These are phyloP conservation scores for Colletotrichum chrysophilum DNA, from an alignment of 2,329 filamentous ascomycete genomes.

Conservation along the genomic window DNA sequence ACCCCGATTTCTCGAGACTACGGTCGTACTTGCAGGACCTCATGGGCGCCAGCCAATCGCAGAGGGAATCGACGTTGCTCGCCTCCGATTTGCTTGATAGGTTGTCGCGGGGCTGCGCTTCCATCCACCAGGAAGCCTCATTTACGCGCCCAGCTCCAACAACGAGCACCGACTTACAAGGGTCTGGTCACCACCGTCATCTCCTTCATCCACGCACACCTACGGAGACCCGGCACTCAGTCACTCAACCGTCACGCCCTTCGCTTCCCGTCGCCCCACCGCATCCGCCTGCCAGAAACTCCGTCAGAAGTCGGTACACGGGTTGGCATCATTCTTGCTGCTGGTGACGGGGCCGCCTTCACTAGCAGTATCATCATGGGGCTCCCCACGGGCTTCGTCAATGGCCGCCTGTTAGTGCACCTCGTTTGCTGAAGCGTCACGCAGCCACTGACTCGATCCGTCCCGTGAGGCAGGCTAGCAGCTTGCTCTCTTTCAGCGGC, in stretches of 20 bases:
- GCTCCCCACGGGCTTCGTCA: background rate
- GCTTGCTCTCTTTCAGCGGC: background rate
- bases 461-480: constrained; percentile 3
- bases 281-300: background rate
- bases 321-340: background rate
- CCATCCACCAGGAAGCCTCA: constrained; percentile 52
- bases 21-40: constrained; percentile 6
- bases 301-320: constrained; percentile 8
- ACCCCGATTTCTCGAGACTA: constrained; percentile 14
- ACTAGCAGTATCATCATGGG: background rate
- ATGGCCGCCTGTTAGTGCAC: background rate
- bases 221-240: background rate
- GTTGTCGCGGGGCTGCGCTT: constrained; percentile 42
- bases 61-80: constrained; percentile 36
- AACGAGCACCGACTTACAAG: constrained; percentile 37
- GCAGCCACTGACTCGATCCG: constrained; percentile 6
- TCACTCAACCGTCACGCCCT: background rate
- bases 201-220: constrained; percentile 15
- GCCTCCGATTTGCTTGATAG: constrained; percentile 52
- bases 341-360: background rate
- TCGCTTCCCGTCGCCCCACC: constrained; percentile 42
- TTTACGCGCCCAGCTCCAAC: constrained; percentile 54
- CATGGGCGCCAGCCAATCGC: constrained; percentile 44
- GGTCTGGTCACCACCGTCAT: constrained; percentile 32
- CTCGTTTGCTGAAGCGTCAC: background rate